Evolutionary conservation across 2,329 filamentous ascomycete species (phyloP).

Genomic region (Sarocladiaceae sp.): DNA sequence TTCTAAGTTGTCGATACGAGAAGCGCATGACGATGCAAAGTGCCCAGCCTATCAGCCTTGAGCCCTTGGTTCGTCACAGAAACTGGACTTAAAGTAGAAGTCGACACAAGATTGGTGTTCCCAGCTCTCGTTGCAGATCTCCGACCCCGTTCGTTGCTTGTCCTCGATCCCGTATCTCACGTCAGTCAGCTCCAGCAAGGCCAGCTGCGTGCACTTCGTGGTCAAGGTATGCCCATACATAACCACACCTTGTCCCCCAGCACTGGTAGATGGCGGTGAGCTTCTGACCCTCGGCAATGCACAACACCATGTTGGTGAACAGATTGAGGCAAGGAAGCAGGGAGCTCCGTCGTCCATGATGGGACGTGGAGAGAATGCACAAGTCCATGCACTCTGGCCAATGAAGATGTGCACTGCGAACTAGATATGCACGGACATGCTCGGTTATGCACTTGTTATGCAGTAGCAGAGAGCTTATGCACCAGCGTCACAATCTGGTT

Average conservation of each 20-base stretch:
- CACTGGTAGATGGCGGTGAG: not conserved
- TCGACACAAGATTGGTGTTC: too few relatives aligned
- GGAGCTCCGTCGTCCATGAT: slow-evolving; percentile 8
- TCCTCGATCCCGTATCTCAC: too few relatives aligned
- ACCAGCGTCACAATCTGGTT: not conserved
- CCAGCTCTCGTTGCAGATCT: too few relatives aligned
- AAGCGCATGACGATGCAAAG: not conserved
- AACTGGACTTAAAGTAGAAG: too few relatives aligned
- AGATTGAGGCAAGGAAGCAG: too few relatives aligned
- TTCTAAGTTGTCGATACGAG: not conserved
- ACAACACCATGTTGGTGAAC: not conserved
- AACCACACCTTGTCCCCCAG: not conserved
- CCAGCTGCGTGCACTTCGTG: too few relatives aligned
- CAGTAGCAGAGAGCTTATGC: slow-evolving; percentile 1
- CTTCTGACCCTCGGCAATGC: not conserved
- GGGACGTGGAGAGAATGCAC: slow-evolving; percentile 5
- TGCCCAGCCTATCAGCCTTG: not conserved
- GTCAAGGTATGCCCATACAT: too few relatives aligned
- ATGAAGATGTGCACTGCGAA: not conserved
- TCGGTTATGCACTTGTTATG: slow-evolving; percentile 1
- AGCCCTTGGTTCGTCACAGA: not conserved
- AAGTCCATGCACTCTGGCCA: not conserved
- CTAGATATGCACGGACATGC: slow-evolving; percentile 7
- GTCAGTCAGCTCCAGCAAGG: too few relatives aligned
- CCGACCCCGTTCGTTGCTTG: too few relatives aligned